Percentiles rank a stretch among this genome's conserved stretches.
phyloP scores from a whole-genome alignment of 495 filamentous ascomycete genomes.

The Xylaria scruposa region DNA sequence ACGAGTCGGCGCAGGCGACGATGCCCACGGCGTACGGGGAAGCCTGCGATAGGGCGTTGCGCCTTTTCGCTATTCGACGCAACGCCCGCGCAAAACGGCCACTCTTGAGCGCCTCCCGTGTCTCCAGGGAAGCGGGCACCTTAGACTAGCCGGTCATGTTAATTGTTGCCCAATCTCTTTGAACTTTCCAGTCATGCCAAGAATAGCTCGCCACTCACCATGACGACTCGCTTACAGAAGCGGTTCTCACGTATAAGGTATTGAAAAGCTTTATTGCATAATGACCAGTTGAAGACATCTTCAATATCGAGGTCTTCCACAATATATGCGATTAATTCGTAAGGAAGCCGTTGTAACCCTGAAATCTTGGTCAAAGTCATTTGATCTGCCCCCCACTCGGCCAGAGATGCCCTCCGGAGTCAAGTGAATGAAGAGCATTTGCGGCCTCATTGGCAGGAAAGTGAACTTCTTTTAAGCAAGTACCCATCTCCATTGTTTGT shows the following conservation, averaged over 20 bases:
- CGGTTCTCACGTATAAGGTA: constrained; percentile 63
- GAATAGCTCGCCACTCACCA: constrained; percentile 51
- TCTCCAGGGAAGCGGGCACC: constrained; percentile 64
- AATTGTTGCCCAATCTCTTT: not conserved
- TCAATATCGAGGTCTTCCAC: constrained; percentile 59
- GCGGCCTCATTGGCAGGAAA: not conserved
- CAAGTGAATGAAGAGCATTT: constrained; percentile 5
- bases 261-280: constrained; percentile 60
- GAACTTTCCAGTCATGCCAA: not conserved
- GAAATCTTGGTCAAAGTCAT: constrained; percentile 25
- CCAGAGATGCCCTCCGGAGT: constrained; percentile 22
- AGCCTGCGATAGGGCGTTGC: constrained; percentile 66
- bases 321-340: constrained; percentile 69
- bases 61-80: constrained; percentile 64
- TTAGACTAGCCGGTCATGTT: constrained; percentile 54
- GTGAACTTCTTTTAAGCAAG: not conserved
- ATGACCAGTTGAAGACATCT: constrained; percentile 56
- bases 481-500: not conserved
- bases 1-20: constrained; percentile 65
- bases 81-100: constrained; percentile 63
- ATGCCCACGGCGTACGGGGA: constrained; percentile 66
- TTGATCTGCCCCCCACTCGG: constrained; percentile 18
- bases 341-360: constrained; percentile 55
- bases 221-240: constrained; percentile 64
- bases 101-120: constrained; percentile 54